phyloP scores from a whole-genome alignment of 2,329 filamentous ascomycete genomes.

The Apiospora arundinis region DNA sequence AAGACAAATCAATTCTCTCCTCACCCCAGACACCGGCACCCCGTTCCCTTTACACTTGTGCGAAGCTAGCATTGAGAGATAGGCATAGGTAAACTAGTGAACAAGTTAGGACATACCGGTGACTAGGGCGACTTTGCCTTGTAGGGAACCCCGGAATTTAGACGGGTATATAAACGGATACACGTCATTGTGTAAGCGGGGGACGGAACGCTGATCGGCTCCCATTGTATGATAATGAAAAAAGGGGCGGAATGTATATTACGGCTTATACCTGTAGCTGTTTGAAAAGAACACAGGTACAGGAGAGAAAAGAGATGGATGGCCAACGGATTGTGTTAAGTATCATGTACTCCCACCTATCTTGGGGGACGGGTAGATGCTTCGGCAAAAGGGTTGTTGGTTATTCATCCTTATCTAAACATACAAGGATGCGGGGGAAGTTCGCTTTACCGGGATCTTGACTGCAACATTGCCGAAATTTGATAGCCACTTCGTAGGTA shows the following conservation, averaged over 20 bases:
- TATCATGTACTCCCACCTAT: neutral
- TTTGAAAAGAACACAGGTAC: no score
- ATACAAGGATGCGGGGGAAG: neutral
- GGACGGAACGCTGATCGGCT: conserved; percentile 7
- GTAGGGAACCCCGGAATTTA: conserved; percentile 35
- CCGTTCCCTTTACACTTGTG: neutral
- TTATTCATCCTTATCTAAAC: neutral
- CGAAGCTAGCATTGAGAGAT: neutral
- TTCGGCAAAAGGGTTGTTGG: neutral
- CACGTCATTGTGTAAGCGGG: conserved; percentile 38
- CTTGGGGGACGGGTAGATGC: neutral
- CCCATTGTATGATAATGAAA: neutral
- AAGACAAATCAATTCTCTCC: no score
- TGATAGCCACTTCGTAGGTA: neutral
- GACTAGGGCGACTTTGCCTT: conserved; percentile 36
- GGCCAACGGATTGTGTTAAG: no score
- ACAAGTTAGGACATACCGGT: conserved; percentile 29
- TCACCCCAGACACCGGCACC: no score
- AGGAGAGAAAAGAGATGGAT: no score
- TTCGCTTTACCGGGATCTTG: neutral
- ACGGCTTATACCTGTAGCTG: no score
- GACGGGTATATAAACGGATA: conserved; percentile 38
- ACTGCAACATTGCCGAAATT: neutral
- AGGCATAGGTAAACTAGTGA: neutral
- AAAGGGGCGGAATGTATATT: no score